Percentiles rank a stretch among this genome's conserved stretches.
Conservation (phyloP, 2,329 filamentous ascomycete genomes). For the Stagonosporopsis chrysanthemi region DNA sequence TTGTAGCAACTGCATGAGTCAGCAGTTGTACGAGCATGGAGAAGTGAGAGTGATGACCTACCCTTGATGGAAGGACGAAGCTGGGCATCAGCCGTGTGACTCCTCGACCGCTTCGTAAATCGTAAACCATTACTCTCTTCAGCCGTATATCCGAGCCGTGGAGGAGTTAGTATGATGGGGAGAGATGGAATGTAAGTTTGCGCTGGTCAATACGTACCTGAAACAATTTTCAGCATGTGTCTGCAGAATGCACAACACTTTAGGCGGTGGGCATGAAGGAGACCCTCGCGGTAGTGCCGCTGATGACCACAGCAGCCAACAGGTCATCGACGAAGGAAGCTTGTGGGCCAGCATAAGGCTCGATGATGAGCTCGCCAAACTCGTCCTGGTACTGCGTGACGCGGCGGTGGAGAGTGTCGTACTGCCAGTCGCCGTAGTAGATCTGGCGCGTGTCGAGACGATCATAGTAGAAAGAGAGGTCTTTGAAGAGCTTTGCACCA, state of each 20-base stretch:
- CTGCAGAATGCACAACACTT: background rate
- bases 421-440: conserved; percentile 32
- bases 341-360: conserved; percentile 23
- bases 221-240: background rate
- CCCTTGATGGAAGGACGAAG: background rate
- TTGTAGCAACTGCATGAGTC: background rate
- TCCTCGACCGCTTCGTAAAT: background rate
- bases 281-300: background rate
- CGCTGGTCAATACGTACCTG: background rate
- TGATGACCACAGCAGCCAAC: conserved; percentile 8
- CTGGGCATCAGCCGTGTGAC: background rate
- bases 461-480: conserved; percentile 24
- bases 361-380: conserved; percentile 23
- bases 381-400: conserved; percentile 25
- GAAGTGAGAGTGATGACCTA: background rate
- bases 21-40: background rate
- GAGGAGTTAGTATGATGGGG: background rate
- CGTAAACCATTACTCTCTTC: background rate
- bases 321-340: conserved; percentile 25
- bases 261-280: background rate
- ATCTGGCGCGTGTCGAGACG: conserved; percentile 17
- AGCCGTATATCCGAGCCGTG: background rate
- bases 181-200: too few species aligned
- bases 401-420: conserved; percentile 24
- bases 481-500: conserved; percentile 8